A percentile compares a stretch with the other conserved stretches of the same genome.
phyloP scores from a whole-genome alignment of 1,284 basidiomycete species.

The Cutaneotrichosporon sp. region DNA sequence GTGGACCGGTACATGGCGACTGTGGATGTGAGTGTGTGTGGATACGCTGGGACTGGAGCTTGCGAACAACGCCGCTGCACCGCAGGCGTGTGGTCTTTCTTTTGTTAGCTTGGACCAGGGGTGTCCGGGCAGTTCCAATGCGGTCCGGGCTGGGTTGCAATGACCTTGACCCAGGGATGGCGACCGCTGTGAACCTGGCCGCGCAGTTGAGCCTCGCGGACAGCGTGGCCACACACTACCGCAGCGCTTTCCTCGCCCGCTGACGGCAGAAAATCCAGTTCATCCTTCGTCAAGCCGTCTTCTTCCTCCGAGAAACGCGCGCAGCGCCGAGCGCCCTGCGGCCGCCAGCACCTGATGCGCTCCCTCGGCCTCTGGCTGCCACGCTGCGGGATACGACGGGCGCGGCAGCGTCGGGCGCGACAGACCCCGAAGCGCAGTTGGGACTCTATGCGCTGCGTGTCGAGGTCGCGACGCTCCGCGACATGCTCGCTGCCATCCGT shows the following conservation, averaged over 20 bases:
- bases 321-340: slow-evolving; percentile 30
- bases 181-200: too few relatives aligned
- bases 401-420: slow-evolving; percentile 1
- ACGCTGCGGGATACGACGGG: slow-evolving; percentile 6
- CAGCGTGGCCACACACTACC: too few relatives aligned
- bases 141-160: too few relatives aligned
- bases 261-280: slow-evolving; percentile 44
- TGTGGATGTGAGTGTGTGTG: slow-evolving; percentile 41
- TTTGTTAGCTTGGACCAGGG: too few relatives aligned
- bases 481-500: slow-evolving; percentile 26
- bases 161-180: too few relatives aligned
- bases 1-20: slow-evolving; percentile 38
- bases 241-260: not conserved
- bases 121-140: too few relatives aligned
- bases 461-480: slow-evolving; percentile 30
- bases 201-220: too few relatives aligned
- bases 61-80: too few relatives aligned
- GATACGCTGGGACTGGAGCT: not conserved
- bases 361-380: slow-evolving; percentile 27
- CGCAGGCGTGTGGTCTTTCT: too few relatives aligned
- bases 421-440: slow-evolving; percentile 23
- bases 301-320: slow-evolving; percentile 38
- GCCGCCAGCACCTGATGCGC: slow-evolving; percentile 25
- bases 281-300: slow-evolving; percentile 42
- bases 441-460: slow-evolving; percentile 40